Percentiles rank a stretch among this genome's conserved stretches.
Conservation (phyloP, 192 early-diverging fungal species). For the Chytriomyces hyalinus region DNA sequence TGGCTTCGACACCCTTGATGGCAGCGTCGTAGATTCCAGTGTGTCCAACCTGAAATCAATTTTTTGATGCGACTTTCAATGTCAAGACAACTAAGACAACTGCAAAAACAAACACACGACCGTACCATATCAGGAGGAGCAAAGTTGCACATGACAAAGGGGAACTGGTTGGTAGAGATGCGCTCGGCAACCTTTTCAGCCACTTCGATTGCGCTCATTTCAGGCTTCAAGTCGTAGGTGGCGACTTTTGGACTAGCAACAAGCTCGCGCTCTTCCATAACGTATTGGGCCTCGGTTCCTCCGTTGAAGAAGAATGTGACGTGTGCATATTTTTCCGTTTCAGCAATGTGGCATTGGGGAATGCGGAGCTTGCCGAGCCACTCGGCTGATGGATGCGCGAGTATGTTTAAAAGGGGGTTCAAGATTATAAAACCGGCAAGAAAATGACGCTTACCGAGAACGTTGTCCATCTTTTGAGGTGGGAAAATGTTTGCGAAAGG, state of each 20-base stretch:
- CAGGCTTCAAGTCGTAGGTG: constrained; percentile 96
- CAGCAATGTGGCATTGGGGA: constrained; percentile 91
- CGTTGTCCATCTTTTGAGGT: constrained; percentile 96
- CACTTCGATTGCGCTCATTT: constrained; percentile 91
- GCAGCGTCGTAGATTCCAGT: constrained; percentile 95
- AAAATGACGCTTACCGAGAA: constrained; percentile 51
- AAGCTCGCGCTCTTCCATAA: constrained; percentile 85
- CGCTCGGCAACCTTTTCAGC: constrained; percentile 89
- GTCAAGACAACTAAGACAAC: too few relatives aligned
- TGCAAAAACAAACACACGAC: neutral
- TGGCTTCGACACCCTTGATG: constrained; percentile 88
- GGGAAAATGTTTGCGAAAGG: constrained; percentile 96
- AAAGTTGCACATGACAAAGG: constrained; percentile 99
- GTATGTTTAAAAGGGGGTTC: too few relatives aligned
- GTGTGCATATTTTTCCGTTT: constrained; percentile 99
- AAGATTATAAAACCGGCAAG: too few relatives aligned
- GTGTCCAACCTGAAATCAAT: constrained; percentile 71
- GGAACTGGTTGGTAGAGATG: constrained; percentile 77
- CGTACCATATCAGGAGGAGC: constrained; percentile 79
- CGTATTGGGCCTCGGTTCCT: constrained; percentile 91
- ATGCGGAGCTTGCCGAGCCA: constrained; percentile 90
- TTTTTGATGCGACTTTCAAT: constrained; percentile 19
- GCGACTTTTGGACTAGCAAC: constrained; percentile 93
- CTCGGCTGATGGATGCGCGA: constrained; percentile 63
- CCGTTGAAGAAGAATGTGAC: constrained; percentile 99